Evolutionary conservation across 305 asterid species (phyloP), one percentile per base, ranked within the genome.

Genomic region (Ajuga reptans): DNA sequence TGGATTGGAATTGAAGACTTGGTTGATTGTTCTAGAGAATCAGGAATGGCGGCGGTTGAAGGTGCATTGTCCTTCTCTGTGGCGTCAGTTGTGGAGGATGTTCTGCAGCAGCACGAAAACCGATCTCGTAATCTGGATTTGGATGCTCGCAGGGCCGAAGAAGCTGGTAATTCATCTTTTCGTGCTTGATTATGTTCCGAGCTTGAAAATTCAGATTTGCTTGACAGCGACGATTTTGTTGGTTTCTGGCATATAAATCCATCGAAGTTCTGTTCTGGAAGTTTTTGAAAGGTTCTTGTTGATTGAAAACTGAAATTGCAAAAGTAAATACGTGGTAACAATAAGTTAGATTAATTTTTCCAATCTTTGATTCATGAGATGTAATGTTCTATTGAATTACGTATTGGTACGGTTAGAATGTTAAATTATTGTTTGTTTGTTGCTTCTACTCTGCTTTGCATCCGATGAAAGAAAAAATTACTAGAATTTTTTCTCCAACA

Each of bases 1-100:
- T 53, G 69, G 74, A 69, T 50, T 74, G 71, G 70, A 50, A 12
- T 51, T 73, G 43, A 39, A 64, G 68, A 6, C 66, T 42, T 39
- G 46, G 18, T 50, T n/a, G 45, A 6, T 15, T 43, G 18, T 66
- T 53, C 14, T 27, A 3, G 39, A 45, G 63, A 70, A 39, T 71
- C 63, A 71, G 54, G 54, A 72, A 68, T 72, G 84, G 84, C 79
- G 62, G 75, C 74, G 68, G 84, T 58, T 63, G 87, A 80, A 62
- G 82, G 75, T 59, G 84, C 83, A 39, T 62, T 82, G 59, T 76
- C 87, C 54, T 81, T 86, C 68, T 86, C 90, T 5, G 88, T 82
- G 74, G 91, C 91, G 54, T 92, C 98, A 33, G 88, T 88, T 34
- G 95, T 88, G 78, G 98, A 92, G 82, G 95, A 86, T 88, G 97